phyloP scores from a whole-genome alignment of 2,329 filamentous ascomycete genomes.

The Diaporthe citriasiana region DNA sequence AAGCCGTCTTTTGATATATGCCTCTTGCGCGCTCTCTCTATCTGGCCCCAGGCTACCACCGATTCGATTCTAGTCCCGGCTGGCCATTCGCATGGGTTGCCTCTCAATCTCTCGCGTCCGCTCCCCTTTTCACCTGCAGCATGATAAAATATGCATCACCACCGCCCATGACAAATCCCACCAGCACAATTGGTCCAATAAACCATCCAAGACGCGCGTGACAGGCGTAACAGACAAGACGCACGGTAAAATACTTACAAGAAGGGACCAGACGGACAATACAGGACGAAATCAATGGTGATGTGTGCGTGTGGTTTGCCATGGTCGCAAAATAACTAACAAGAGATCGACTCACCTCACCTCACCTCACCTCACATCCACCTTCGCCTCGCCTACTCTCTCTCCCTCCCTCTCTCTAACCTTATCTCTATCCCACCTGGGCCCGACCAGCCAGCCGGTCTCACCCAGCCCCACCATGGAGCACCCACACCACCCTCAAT shows the following conservation, averaged over 20 bases:
- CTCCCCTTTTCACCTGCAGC: conserved; percentile 25
- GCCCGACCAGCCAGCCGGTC: background rate
- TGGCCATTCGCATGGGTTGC: conserved; percentile 25
- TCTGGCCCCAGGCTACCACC: background rate
- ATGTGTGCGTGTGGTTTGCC: background rate
- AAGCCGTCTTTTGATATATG: conserved; percentile 11
- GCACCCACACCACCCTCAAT: conserved; percentile 54
- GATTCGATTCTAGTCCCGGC: conserved; percentile 14
- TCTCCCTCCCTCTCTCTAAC: background rate
- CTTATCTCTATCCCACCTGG: too few relatives aligned
- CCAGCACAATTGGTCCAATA: conserved; percentile 7
- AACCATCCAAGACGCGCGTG: background rate
- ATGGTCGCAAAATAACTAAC: background rate
- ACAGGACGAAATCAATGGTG: background rate
- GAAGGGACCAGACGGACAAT: background rate
- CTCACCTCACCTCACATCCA: background rate
- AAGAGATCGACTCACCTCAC: background rate
- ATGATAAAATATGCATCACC: background rate
- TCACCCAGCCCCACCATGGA: conserved; percentile 44
- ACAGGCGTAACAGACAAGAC: background rate
- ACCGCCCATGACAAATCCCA: conserved; percentile 10
- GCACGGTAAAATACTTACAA: too few relatives aligned
- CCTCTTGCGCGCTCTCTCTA: background rate
- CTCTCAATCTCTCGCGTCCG: conserved; percentile 12
- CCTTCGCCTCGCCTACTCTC: background rate